Evolutionary conservation across 1,139 yeast species (phyloP).

Genomic region (Nakaseomyces bracarensis): DNA sequence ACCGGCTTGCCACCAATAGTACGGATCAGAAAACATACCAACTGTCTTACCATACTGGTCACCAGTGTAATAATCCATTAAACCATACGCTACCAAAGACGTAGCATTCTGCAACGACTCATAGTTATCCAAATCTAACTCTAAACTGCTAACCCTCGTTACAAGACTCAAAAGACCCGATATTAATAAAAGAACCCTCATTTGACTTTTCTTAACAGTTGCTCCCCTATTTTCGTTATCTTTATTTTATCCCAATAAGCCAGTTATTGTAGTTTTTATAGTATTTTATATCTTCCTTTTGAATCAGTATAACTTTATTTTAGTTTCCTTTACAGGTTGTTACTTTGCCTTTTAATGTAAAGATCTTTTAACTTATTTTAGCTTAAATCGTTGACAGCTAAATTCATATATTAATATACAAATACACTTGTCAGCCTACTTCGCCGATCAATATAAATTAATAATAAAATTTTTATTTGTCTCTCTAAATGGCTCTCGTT

Average conservation of each 20-base stretch:
- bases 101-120: constrained; percentile 44
- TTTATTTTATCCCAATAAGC: neutral
- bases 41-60: constrained; percentile 58
- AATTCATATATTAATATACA: too few species aligned
- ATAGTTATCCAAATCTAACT: constrained; percentile 34
- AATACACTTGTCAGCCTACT: too few species aligned
- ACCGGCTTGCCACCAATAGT: constrained; percentile 99
- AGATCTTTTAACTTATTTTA: too few species aligned
- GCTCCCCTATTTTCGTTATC: neutral
- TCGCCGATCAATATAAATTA: too few species aligned
- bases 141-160: constrained; percentile 20
- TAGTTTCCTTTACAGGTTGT: too few species aligned
- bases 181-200: neutral
- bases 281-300: too few species aligned
- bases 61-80: constrained; percentile 82
- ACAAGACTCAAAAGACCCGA: constrained; percentile 4
- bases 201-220: neutral
- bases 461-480: too few species aligned
- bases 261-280: too few species aligned
- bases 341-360: too few species aligned
- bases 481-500: too few species aligned
- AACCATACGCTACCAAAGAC: constrained; percentile 55
- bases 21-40: constrained; percentile 80
- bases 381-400: too few species aligned
- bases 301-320: too few species aligned